Evolutionary conservation across 225 moss, liverwort and hornwort genomes (phyloP).

Genomic region (Anthoceros angustus): DNA sequence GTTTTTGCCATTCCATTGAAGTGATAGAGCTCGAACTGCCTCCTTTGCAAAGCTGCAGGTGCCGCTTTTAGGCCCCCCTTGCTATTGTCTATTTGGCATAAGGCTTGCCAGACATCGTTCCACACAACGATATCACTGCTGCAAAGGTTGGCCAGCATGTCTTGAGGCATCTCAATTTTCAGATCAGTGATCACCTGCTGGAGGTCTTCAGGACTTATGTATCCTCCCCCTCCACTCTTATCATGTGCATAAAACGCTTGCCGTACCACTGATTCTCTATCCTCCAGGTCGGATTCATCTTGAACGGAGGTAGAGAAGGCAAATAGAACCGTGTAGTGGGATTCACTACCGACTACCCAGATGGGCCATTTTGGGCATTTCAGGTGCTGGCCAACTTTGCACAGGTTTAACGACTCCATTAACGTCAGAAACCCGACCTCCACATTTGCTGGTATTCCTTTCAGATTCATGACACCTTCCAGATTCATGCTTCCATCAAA

Average conservation of each 20-base stretch:
- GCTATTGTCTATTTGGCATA: constrained; percentile 56
- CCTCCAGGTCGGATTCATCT: constrained; percentile 84
- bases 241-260: constrained; percentile 89
- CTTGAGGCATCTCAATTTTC: constrained; percentile 67
- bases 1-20: constrained; percentile 98
- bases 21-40: constrained; percentile 77
- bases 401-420: constrained; percentile 82
- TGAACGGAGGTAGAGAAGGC: constrained; percentile 68
- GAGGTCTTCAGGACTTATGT: constrained; percentile 67
- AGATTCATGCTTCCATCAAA: constrained; percentile 95
- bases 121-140: constrained; percentile 87
- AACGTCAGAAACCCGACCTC: constrained; percentile 97
- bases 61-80: constrained; percentile 74
- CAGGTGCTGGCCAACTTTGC: constrained; percentile 86
- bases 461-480: constrained; percentile 65
- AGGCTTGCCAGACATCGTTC: constrained; percentile 92
- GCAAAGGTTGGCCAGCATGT: constrained; percentile 53
- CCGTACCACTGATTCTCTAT: constrained; percentile 57
- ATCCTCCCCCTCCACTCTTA: constrained; percentile 93
- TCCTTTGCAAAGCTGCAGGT: constrained; percentile 36
- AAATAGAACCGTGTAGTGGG: constrained; percentile 88
- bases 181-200: constrained; percentile 55
- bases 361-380: constrained; percentile 97
- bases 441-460: constrained; percentile 70
- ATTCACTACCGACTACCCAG: constrained; percentile 97